Conservation (phyloP, 1,284 basidiomycete species). For the Pseudozyma hubeiensis region DNA sequence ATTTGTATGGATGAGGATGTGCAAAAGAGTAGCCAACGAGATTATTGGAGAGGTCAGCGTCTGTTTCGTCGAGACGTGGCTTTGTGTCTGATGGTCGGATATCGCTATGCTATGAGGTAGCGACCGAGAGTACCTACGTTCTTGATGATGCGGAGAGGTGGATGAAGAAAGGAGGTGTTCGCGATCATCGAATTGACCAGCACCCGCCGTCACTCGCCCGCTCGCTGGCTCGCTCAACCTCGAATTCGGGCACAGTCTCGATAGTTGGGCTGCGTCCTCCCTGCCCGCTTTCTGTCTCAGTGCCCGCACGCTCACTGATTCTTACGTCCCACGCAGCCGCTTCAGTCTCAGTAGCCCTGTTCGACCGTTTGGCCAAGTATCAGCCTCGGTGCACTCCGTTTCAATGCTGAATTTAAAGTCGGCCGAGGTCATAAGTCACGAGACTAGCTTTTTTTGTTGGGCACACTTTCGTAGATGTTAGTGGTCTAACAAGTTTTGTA, state of each 20-base stretch:
- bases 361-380: too few relatives aligned
- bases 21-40: constrained; percentile 7
- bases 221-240: too few relatives aligned
- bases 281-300: too few relatives aligned
- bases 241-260: too few relatives aligned
- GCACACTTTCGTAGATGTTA: too few relatives aligned
- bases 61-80: constrained; percentile 6
- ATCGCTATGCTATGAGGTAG: constrained; percentile 19
- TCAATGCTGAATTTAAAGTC: not conserved
- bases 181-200: constrained; percentile 18
- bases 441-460: not conserved
- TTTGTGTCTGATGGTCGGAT: not conserved
- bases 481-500: too few relatives aligned
- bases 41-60: constrained; percentile 23
- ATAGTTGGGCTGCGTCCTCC: too few relatives aligned
- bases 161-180: constrained; percentile 30
- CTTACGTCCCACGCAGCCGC: too few relatives aligned
- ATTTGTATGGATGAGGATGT: not conserved
- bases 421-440: constrained; percentile 47
- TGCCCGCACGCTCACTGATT: too few relatives aligned
- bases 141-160: constrained; percentile 57
- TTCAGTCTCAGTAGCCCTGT: too few relatives aligned
- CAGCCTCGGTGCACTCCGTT: too few relatives aligned
- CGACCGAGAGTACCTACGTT: constrained; percentile 45
- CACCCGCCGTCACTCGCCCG: constrained; percentile 3